Evolutionary conservation across 108 stramenopile species (phyloP), one percentile per base, ranked within the genome.

Genomic region (Skeletonema marinoi): DNA sequence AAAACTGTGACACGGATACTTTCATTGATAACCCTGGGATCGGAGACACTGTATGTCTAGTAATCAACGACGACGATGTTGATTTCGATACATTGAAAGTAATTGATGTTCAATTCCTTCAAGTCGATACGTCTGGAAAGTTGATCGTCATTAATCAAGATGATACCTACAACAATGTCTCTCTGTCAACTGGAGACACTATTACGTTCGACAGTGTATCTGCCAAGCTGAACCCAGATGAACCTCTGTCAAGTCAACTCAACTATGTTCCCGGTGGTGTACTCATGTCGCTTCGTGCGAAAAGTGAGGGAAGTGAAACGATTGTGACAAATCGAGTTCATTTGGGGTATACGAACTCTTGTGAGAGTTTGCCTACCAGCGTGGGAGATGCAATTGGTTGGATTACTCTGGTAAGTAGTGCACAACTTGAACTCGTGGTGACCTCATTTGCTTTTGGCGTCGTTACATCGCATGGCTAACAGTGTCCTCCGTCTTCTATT

Each of bases 91-190:
- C 60, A 4, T 17, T 32, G 14, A 62, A 19, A 36, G 32, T 62
- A 4, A 11, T 32, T 12, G 14, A 36, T 32, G 32, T 62, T 36
- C 60, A 36, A 35, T 82, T 82, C 70, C 44, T 82, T 31, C 74
- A 82, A 65, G 68, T 76, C 41, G 81, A 75, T 60, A 71, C 81
- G 44, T 68, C 70, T 1, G 74, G 74, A 12, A 58, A 66, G 30
- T 33, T 82, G 25, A 64, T 61, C 51, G 75, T 82, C 0, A 75
- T 82, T 29, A 82, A 75, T 17, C 81, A 82, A 41, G 74, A 75
- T 63, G 75, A 76, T 54, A 32, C 51, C 1, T 71, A 70, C 63
- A 64, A 36, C 58, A 65, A 71, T 33, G 56, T 41, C 13, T 61
- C 74, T 11, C 39, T 82, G n/a, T 35, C 30, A 1, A 50, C 71